phyloP scores from a whole-genome alignment of 2,329 filamentous ascomycete species.

The Chalaropsis ovoidea region DNA sequence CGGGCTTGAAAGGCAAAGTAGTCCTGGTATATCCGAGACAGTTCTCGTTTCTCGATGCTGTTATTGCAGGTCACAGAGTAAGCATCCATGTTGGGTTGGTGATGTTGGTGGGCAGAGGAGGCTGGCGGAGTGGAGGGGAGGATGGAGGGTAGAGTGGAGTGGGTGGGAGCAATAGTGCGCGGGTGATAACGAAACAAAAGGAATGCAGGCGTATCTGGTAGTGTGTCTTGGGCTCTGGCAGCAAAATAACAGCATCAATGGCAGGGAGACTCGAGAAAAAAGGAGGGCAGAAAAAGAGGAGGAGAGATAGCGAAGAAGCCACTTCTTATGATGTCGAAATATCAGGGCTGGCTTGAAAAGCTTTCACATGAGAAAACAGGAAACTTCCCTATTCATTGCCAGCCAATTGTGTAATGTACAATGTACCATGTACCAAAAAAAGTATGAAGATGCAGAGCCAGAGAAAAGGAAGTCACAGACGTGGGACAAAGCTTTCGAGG shows the following conservation, averaged over 20 bases:
- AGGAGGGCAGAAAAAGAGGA: background rate
- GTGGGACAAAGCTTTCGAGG: constrained; percentile 11
- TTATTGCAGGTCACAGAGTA: constrained; percentile 22
- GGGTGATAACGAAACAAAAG: background rate
- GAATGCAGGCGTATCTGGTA: too few species aligned
- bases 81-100: constrained; percentile 21
- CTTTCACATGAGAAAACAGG: background rate
- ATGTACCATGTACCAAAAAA: background rate
- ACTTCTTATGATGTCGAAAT: background rate
- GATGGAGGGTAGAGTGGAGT: background rate
- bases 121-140: background rate
- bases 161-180: background rate
- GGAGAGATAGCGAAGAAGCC: background rate
- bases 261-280: background rate
- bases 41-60: constrained; percentile 19
- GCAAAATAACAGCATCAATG: background rate
- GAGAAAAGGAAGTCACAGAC: background rate
- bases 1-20: constrained; percentile 22
- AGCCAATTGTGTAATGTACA: background rate
- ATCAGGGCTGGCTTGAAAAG: background rate
- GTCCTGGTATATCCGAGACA: constrained; percentile 23
- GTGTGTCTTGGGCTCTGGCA: background rate
- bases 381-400: background rate
- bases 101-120: background rate
- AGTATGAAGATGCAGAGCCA: too few species aligned